Conservation (phyloP, 2,329 filamentous ascomycete genomes). For the Apiospora pterosperma region DNA sequence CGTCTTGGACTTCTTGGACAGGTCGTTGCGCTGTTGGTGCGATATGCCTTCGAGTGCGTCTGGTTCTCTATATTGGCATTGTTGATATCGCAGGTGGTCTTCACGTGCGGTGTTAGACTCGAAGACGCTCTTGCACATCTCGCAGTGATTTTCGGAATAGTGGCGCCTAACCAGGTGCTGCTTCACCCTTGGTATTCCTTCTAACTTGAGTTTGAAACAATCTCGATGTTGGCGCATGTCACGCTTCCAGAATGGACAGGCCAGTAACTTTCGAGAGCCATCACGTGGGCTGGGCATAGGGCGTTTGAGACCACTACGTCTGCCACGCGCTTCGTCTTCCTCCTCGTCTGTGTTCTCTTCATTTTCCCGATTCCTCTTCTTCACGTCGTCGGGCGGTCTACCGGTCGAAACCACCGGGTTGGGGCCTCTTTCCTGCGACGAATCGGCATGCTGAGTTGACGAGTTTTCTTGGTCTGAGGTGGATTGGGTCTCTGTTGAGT, state of each 20-base stretch:
- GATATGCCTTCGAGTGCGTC: neutral
- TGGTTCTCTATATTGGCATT: neutral
- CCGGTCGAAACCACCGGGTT: neutral
- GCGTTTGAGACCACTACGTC: neutral
- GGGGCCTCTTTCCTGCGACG: neutral
- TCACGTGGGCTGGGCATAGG: neutral
- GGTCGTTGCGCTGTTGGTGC: neutral
- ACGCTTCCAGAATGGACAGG: neutral
- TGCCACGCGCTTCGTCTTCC: neutral
- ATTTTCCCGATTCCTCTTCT: neutral
- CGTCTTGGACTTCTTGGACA: neutral
- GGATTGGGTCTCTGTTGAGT: neutral
- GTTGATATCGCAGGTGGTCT: neutral
- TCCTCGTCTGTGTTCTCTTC: neutral
- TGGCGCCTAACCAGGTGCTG: neutral
- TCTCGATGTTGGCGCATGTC: neutral
- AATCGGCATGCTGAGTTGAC: neutral
- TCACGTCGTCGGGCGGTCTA: neutral
- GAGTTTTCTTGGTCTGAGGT: neutral
- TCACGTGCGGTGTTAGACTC: neutral
- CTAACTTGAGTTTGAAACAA: neutral
- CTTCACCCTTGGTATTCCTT: neutral
- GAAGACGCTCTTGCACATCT: neutral
- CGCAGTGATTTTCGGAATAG: neutral
- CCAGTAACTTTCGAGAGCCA: neutral